Percentiles rank a stretch among this genome's conserved stretches.
phyloP scores from a whole-genome alignment of 805 yeast genomes.

The Ogataea paraovalis region DNA sequence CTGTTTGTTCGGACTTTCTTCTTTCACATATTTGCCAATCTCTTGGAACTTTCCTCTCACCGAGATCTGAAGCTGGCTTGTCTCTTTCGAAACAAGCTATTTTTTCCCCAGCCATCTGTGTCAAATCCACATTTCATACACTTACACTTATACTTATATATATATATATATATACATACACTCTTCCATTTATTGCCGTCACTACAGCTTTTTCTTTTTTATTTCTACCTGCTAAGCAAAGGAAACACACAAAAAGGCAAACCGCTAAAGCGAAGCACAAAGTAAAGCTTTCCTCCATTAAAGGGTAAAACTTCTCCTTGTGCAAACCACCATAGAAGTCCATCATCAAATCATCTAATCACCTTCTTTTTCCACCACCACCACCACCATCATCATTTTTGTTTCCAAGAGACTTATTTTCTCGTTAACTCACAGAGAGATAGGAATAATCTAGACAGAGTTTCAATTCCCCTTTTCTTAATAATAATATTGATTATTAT shows the following conservation, averaged over 20 bases:
- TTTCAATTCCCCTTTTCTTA: too few species aligned
- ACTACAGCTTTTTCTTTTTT: neutral
- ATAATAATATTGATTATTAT: too few species aligned
- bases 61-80: neutral
- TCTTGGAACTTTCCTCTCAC: neutral
- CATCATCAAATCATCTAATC: neutral
- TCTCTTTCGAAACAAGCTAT: neutral
- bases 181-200: neutral
- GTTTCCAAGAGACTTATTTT: too few species aligned
- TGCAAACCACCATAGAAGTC: neutral
- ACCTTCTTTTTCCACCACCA: neutral
- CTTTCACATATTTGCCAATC: neutral
- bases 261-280: neutral
- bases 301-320: neutral
- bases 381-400: neutral
- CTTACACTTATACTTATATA: too few species aligned
- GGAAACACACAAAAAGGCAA: neutral
- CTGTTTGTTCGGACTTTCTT: too few species aligned
- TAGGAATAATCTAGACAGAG: too few species aligned
- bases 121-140: neutral
- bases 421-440: too few species aligned
- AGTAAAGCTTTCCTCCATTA: neutral
- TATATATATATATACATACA: too few species aligned
- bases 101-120: neutral
- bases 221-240: neutral